Conservation (phyloP, 768 basidiomycete species). For the Pleurotus citrinopileatus region DNA sequence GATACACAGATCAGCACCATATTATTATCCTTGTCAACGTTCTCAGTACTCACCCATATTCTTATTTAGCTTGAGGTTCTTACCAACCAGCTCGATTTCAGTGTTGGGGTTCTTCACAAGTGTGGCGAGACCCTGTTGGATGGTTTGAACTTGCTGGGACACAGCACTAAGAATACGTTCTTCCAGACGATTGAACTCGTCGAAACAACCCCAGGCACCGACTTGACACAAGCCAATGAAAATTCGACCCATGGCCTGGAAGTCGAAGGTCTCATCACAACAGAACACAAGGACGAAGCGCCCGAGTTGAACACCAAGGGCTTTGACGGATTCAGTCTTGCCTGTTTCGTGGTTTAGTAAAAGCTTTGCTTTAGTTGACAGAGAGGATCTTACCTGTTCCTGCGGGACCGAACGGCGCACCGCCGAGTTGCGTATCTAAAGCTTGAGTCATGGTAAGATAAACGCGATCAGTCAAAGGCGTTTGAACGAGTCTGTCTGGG, state of each 20-base stretch:
- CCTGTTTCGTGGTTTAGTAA: slow-evolving; percentile 41
- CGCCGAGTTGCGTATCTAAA: slow-evolving; percentile 90
- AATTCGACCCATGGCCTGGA: slow-evolving; percentile 99
- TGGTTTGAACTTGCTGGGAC: slow-evolving; percentile 98
- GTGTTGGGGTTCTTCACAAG: slow-evolving; percentile 79
- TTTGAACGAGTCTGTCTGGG: slow-evolving; percentile 95
- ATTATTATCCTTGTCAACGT: too few relatives aligned
- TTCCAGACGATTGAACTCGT: slow-evolving; percentile 97
- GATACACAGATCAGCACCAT: slow-evolving; percentile 6
- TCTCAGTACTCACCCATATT: slow-evolving; percentile 80
- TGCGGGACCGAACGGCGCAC: slow-evolving; percentile 96
- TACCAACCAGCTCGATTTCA: slow-evolving; percentile 95
- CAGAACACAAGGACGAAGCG: slow-evolving; percentile 99
- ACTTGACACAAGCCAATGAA: slow-evolving; percentile 99
- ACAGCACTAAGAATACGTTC: slow-evolving; percentile 97
- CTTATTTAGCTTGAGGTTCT: slow-evolving; percentile 87
- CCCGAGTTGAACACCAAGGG: slow-evolving; percentile 94
- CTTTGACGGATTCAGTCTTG: slow-evolving; percentile 99
- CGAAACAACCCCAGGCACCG: slow-evolving; percentile 98
- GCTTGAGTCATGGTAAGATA: slow-evolving; percentile 97
- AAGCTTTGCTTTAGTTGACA: slow-evolving; percentile 9
- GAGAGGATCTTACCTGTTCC: slow-evolving; percentile 69
- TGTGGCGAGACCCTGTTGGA: slow-evolving; percentile 91
- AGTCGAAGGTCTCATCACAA: slow-evolving; percentile 99
- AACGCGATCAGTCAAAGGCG: slow-evolving; percentile 94